Conservation (phyloP, 2,329 filamentous ascomycete genomes). For the Trichophyton benhamiae region DNA sequence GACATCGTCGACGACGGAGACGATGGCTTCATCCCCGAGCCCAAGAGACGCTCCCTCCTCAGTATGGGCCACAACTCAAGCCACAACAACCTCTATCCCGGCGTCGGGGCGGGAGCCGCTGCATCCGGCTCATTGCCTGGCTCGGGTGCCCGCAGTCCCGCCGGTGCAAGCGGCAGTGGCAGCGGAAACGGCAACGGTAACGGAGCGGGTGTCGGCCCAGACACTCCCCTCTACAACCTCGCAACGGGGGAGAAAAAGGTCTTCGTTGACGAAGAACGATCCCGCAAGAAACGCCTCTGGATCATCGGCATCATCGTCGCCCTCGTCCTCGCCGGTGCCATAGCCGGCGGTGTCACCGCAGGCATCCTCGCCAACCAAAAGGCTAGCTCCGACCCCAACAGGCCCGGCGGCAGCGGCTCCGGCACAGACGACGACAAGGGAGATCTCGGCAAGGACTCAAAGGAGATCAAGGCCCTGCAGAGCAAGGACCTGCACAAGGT, state of each 20-base stretch:
- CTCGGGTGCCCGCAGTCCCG: slow-evolving; percentile 11
- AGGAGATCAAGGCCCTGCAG: slow-evolving; percentile 68
- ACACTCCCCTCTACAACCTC: slow-evolving; percentile 39
- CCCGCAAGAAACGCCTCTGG: slow-evolving; percentile 57
- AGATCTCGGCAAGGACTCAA: slow-evolving; percentile 60
- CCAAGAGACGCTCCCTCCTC: slow-evolving; percentile 48
- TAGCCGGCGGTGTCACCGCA: slow-evolving; percentile 63
- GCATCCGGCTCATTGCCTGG: slow-evolving; percentile 19
- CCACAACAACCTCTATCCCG: slow-evolving; percentile 23
- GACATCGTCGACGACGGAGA: slow-evolving; percentile 80
- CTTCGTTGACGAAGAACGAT: slow-evolving; percentile 50
- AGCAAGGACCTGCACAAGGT: slow-evolving; percentile 78
- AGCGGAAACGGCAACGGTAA: slow-evolving; percentile 28
- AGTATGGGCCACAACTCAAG: slow-evolving; percentile 41
- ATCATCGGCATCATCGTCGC: slow-evolving; percentile 53
- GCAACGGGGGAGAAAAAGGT: slow-evolving; percentile 52
- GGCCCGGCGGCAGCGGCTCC: slow-evolving; percentile 25
- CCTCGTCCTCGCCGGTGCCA: slow-evolving; percentile 54
- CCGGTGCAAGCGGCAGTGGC: slow-evolving; percentile 28
- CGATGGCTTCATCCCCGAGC: slow-evolving; percentile 55
- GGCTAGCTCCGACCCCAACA: slow-evolving; percentile 20
- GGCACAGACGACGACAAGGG: slow-evolving; percentile 55
- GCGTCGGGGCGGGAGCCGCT: slow-evolving; percentile 33
- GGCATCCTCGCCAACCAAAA: slow-evolving; percentile 48
- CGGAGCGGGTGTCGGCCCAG: background rate